A percentile compares a stretch with the other conserved stretches of the same genome.
Evolutionary conservation across 768 basidiomycete species (phyloP).

Genomic region (Leccinum uliginosum): DNA sequence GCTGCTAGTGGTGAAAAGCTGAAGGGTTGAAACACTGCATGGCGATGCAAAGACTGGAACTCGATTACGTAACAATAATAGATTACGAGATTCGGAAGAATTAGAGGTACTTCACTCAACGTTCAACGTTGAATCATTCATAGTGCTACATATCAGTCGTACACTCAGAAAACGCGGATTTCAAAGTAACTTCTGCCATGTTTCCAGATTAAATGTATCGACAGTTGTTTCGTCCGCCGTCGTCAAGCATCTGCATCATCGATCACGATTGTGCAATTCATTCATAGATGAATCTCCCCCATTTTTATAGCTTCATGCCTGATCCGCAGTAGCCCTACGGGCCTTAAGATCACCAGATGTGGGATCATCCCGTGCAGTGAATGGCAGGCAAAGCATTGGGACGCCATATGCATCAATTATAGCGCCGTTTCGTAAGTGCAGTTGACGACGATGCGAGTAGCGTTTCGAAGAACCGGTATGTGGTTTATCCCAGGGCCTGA

Average conservation of each 20-base stretch:
- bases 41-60: not conserved
- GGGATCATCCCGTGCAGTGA: constrained; percentile 38
- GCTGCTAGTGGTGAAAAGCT: constrained; percentile 2
- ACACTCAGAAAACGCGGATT: constrained; percentile 1
- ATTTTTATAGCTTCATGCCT: too few relatives aligned
- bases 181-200: constrained; percentile 8
- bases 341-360: too few relatives aligned
- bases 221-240: too few relatives aligned
- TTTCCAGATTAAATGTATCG: not conserved
- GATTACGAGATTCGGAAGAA: too few relatives aligned
- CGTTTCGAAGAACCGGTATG: constrained; percentile 34
- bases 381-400: constrained; percentile 37
- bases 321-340: too few relatives aligned
- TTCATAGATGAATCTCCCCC: too few relatives aligned
- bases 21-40: not conserved
- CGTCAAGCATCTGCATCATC: too few relatives aligned
- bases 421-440: constrained; percentile 54
- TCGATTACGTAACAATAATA: not conserved
- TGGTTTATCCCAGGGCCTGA: too few relatives aligned
- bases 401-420: constrained; percentile 70
- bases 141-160: not conserved
- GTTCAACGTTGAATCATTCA: too few relatives aligned
- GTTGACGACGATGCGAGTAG: constrained; percentile 49
- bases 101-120: too few relatives aligned
- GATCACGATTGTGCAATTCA: too few relatives aligned